Conservation (phyloP, 129 eudicot genomes). For the Saussurea involucrata region DNA sequence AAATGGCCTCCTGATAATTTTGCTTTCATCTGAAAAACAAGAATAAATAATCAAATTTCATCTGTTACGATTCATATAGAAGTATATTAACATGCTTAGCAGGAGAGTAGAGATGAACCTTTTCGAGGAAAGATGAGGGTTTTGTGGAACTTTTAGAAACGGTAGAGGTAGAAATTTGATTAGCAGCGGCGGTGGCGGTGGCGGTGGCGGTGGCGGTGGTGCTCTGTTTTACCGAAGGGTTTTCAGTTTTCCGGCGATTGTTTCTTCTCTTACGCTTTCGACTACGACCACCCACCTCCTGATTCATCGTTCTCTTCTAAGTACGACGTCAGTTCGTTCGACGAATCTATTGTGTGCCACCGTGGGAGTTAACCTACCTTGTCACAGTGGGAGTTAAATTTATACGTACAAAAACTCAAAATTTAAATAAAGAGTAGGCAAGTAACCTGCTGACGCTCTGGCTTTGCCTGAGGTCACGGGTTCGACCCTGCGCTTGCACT, state of each 20-base stretch:
- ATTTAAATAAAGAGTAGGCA: no score
- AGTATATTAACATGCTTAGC: background rate
- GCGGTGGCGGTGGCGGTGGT: constrained; percentile 1
- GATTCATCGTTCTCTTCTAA: constrained; percentile 23
- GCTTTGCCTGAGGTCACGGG: no score
- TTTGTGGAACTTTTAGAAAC: constrained; percentile 31
- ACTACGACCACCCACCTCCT: constrained; percentile 34
- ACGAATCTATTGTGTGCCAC: background rate
- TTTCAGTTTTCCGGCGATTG: constrained; percentile 27
- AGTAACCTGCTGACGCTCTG: no score
- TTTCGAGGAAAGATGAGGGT: constrained; percentile 56
- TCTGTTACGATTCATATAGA: background rate
- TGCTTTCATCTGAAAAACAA: constrained; percentile 72
- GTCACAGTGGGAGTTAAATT: no score
- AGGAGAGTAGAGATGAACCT: constrained; percentile 35
- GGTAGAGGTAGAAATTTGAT: constrained; percentile 2
- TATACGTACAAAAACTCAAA: no score
- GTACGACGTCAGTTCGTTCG: background rate
- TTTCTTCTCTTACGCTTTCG: constrained; percentile 62
- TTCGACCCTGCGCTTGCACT: no score
- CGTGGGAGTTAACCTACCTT: background rate
- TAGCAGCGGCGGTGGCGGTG: background rate
- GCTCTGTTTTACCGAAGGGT: background rate
- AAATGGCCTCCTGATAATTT: constrained; percentile 89
- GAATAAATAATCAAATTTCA: constrained; percentile 1